Conservation (phyloP, 2,329 filamentous ascomycete species). For the Alternaria rosae region DNA sequence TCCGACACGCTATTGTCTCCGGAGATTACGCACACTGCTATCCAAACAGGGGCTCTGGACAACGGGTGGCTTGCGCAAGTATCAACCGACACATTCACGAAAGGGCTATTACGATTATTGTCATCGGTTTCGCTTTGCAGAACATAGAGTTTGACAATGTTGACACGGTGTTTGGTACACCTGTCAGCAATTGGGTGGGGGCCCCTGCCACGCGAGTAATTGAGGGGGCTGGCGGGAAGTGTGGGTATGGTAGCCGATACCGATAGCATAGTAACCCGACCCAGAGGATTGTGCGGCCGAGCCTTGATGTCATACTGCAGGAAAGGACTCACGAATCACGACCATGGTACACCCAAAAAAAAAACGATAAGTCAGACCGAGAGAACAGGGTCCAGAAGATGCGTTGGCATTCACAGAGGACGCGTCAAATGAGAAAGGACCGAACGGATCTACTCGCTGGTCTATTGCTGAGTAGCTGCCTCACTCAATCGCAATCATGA, state of each 20-base stretch:
- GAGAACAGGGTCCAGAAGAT: constrained; percentile 16
- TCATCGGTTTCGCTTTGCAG: background rate
- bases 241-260: constrained; percentile 23
- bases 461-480: constrained; percentile 10
- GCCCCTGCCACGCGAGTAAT: constrained; percentile 25
- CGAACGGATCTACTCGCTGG: constrained; percentile 3
- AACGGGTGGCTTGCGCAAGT: background rate
- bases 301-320: constrained; percentile 33
- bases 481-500: constrained; percentile 19
- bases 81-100: background rate
- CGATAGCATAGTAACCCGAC: constrained; percentile 14
- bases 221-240: constrained; percentile 30
- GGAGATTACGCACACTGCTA: constrained; percentile 4
- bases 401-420: constrained; percentile 24
- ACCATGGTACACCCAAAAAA: constrained; percentile 13
- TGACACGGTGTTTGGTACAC: constrained; percentile 1
- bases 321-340: constrained; percentile 24
- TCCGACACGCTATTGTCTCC: constrained; percentile 3
- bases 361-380: constrained; percentile 8
- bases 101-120: background rate
- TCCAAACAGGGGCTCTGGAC: background rate
- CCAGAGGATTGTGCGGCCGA: constrained; percentile 11
- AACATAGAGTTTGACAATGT: background rate
- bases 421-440: constrained; percentile 17
- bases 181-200: constrained; percentile 14